Base-by-base conservation (phyloP, 1,284 basidiomycete genomes). In the Peniophora sp. region DNA sequence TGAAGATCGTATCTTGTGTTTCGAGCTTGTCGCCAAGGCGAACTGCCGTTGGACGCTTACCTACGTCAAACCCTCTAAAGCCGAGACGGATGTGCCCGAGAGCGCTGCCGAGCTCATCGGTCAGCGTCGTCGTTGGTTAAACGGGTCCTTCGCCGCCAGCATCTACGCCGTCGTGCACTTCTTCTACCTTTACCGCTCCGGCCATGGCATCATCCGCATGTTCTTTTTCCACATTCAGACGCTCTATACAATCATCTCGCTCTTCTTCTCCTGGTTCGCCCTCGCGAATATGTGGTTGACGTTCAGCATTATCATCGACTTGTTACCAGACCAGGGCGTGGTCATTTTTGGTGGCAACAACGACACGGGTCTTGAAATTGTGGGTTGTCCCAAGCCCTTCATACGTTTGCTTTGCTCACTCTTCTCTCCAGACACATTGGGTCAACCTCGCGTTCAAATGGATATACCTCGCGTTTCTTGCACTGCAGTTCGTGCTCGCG, bases 91-190 rank as follows among this genome's bases (percentile, higher is more conserved):
- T 73, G 92, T 95, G 18, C 92, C 92, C 10, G 95, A 97, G 68
- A 75, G 79, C 22, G 94, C 92, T 3, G 81, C 85, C 5, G 94
- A 96, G 64, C 70, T 99, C 50, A 98, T 98, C 66, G 90, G 92
- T 55, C 96, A 99, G 68, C 89, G 92, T 66, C 87, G 92, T 58
- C 85, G 93, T 57, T 97, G 92, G 96, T 67, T 98, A 60, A 99
- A 99, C 63, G 96, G 96, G 54, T 96, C 92, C 11, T 97, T 98
- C 62, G 95, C 95, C 35, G 96, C 95, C 9, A 94, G 92, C 2
- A 88, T 97, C 52, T 98, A 97, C 67, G 85, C 92, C 11, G 68
- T 97, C n/a, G 88, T 94, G 58, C 92, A 97, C 69, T 98, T 97
- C 69, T 93, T 92, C 74, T 78, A 83, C 56, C 77, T 97, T 50